Percentiles rank a stretch among this genome's conserved stretches.
Evolutionary conservation across 768 basidiomycete species (phyloP).

Genomic region (Boletus rubescentipes): DNA sequence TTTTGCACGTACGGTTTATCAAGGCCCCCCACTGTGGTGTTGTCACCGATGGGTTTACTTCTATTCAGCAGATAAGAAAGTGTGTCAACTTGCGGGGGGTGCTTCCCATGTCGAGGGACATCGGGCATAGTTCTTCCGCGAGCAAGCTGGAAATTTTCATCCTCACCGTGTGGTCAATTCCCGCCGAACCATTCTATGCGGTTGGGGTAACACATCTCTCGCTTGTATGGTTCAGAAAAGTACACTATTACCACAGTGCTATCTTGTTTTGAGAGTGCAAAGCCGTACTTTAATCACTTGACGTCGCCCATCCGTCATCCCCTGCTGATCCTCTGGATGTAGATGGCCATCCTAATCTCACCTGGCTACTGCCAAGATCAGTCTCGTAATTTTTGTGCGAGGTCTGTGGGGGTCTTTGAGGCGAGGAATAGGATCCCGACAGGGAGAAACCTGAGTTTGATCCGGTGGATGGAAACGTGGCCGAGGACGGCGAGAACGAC

Average conservation of each 20-base stretch:
- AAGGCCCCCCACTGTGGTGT: no score
- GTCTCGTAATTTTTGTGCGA: slow-evolving; percentile 8
- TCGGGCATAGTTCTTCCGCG: no score
- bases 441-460: slow-evolving; percentile 10
- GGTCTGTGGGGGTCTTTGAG: slow-evolving; percentile 10
- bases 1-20: no score
- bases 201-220: background rate
- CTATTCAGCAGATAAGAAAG: no score
- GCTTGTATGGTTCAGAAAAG: background rate
- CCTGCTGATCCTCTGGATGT: slow-evolving; percentile 12
- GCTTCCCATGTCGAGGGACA: no score
- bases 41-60: no score
- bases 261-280: background rate
- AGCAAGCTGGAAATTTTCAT: no score
- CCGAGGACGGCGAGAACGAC: slow-evolving; percentile 20
- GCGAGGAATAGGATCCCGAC: slow-evolving; percentile 16
- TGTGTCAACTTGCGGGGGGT: no score
- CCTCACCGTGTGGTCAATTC: no score
- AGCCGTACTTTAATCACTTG: slow-evolving; percentile 9
- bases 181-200: no score
- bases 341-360: slow-evolving; percentile 12
- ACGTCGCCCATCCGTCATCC: slow-evolving; percentile 16
- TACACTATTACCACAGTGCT: background rate
- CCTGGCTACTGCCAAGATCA: slow-evolving; percentile 4
- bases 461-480: slow-evolving; percentile 9